These are phyloP conservation scores for Agaricus subrufescens DNA, from an alignment of 768 basidiomycete species.

Conservation along the genomic window DNA sequence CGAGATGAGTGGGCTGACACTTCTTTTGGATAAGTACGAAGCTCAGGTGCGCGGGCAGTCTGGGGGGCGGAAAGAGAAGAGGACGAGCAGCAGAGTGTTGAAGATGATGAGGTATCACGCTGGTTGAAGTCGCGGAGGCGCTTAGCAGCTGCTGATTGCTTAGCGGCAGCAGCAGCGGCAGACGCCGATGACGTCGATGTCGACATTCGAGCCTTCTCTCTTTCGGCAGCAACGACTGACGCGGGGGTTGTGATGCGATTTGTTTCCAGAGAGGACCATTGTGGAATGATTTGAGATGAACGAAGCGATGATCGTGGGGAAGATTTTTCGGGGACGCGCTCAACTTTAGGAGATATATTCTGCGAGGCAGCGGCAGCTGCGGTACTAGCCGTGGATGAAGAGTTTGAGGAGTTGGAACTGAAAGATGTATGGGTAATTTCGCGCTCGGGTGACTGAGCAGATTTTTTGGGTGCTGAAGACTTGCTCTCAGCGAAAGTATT, in stretches of 20 bases:
- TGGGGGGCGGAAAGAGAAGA: constrained; percentile 10
- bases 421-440: neutral
- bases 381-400: neutral
- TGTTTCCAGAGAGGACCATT: neutral
- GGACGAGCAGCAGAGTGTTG: constrained; percentile 6
- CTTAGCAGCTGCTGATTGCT: neutral
- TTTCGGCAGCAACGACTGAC: constrained; percentile 9
- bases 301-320: neutral
- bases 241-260: constrained; percentile 6
- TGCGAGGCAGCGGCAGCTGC: neutral
- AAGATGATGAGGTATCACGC: neutral
- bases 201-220: neutral
- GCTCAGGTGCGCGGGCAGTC: constrained; percentile 1
- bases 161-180: constrained; percentile 2
- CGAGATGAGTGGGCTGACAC: constrained; percentile 2
- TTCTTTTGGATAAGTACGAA: constrained; percentile 9
- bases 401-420: neutral
- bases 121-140: neutral
- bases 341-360: neutral
- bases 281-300: neutral
- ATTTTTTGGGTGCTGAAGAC: neutral
- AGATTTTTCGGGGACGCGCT: neutral
- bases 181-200: neutral
- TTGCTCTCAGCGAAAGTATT: neutral
- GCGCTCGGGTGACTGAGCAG: neutral